phyloP scores from a whole-genome alignment of 2,329 filamentous ascomycete species.

The Aspergillus fumigatus region DNA sequence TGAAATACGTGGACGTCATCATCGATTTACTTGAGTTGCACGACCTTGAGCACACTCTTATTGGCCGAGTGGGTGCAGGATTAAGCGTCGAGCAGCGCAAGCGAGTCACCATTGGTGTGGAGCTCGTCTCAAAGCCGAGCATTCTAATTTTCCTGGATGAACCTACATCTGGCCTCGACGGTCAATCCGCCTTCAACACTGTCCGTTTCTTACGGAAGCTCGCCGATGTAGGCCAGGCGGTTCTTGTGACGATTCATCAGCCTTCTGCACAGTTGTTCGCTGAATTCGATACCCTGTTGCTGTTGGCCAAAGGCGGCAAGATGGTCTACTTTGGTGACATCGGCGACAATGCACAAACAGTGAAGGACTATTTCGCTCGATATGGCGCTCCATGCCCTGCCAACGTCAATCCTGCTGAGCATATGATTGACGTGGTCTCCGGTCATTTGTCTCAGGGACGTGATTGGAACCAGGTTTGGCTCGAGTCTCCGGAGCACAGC shows the following conservation, averaged over 20 bases:
- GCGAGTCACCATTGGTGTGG: constrained; percentile 66
- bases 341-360: constrained; percentile 58
- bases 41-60: constrained; percentile 60
- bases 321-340: constrained; percentile 67
- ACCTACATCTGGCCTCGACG: constrained; percentile 65
- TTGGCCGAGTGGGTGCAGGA: constrained; percentile 43
- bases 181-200: constrained; percentile 62
- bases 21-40: constrained; percentile 60
- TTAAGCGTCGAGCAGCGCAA: constrained; percentile 63
- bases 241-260: constrained; percentile 68
- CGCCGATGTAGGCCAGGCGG: constrained; percentile 60
- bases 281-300: constrained; percentile 66
- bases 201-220: constrained; percentile 64
- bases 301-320: constrained; percentile 63
- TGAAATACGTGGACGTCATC: constrained; percentile 61
- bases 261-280: constrained; percentile 63
- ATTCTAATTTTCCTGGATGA: constrained; percentile 67
- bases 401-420: constrained; percentile 58
- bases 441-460: constrained; percentile 48
- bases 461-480: constrained; percentile 71
- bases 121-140: constrained; percentile 63
- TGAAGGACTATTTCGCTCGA: constrained; percentile 63
- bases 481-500: constrained; percentile 56
- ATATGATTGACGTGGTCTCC: constrained; percentile 49
- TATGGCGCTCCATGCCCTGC: constrained; percentile 61